A percentile compares a stretch with the other conserved stretches of the same genome.
phyloP scores from a whole-genome alignment of 768 basidiomycete genomes.

The Tricholomella constricta region DNA sequence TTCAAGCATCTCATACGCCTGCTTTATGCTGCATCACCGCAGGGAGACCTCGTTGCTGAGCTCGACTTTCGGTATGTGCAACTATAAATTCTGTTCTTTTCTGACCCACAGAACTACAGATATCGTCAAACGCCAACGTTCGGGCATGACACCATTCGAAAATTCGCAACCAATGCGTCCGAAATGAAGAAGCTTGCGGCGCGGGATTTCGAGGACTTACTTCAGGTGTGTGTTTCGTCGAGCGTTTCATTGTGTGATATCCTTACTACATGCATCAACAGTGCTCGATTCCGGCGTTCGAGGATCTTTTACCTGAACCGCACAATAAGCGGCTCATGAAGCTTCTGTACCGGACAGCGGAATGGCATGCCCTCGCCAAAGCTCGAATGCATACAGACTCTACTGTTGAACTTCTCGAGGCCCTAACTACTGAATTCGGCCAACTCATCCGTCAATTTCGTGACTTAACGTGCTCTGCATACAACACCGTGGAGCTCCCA shows the following conservation, averaged over 20 bases:
- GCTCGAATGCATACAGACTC: too few species aligned
- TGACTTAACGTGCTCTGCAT: too few species aligned
- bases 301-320: constrained; percentile 2
- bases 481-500: too few species aligned
- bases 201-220: constrained; percentile 28
- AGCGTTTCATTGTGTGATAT: background rate
- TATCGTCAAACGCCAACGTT: constrained; percentile 33
- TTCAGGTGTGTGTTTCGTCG: constrained; percentile 20
- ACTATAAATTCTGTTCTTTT: background rate
- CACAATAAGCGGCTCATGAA: constrained; percentile 2
- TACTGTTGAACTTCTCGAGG: too few species aligned
- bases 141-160: constrained; percentile 22
- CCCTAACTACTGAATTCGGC: too few species aligned
- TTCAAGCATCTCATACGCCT: constrained; percentile 37
- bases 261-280: background rate
- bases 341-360: too few species aligned
- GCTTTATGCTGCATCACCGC: constrained; percentile 19
- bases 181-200: constrained; percentile 23
- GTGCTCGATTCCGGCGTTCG: background rate
- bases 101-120: constrained; percentile 16
- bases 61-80: constrained; percentile 21
- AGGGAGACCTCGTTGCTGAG: constrained; percentile 11
- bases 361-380: too few species aligned
- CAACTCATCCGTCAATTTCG: too few species aligned
- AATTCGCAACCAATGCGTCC: constrained; percentile 21